A percentile compares a stretch with the other conserved stretches of the same genome.
These are phyloP conservation scores for Globisporangium nodosum DNA, from an alignment of 352 stramenopile genomes.

Conservation along the genomic window DNA sequence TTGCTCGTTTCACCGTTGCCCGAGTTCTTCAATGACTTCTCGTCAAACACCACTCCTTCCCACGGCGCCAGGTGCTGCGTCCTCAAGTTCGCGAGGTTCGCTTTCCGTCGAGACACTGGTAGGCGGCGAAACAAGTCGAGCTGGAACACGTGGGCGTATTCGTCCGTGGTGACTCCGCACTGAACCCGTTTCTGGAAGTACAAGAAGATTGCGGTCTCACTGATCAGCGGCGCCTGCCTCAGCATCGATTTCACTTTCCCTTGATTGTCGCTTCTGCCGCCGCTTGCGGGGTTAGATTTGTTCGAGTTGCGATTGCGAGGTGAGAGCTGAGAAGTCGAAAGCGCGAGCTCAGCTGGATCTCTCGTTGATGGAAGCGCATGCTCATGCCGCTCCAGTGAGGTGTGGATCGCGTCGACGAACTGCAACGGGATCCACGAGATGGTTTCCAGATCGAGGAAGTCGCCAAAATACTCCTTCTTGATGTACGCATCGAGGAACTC, in stretches of 20 bases:
- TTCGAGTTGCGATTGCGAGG: background rate
- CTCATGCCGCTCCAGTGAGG: conserved; percentile 30
- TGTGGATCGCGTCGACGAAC: conserved; percentile 33
- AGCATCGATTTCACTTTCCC: background rate
- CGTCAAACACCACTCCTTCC: conserved; percentile 33
- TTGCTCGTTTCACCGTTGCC: background rate
- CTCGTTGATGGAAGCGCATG: conserved; percentile 21
- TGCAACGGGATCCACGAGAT: conserved; percentile 49
- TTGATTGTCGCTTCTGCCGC: background rate
- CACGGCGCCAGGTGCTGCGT: conserved; percentile 17
- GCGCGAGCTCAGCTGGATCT: background rate
- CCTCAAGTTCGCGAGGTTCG: background rate
- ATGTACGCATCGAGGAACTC: conserved; percentile 38
- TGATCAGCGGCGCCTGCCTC: conserved; percentile 14
- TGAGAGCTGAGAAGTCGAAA: background rate
- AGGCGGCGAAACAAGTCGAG: conserved; percentile 37
- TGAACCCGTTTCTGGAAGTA: conserved; percentile 40
- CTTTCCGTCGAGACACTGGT: conserved; percentile 8
- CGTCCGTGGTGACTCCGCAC: conserved; percentile 19
- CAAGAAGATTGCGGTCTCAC: conserved; percentile 27
- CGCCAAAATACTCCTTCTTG: conserved; percentile 24
- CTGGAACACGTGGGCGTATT: conserved; percentile 50
- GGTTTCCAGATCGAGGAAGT: conserved; percentile 56
- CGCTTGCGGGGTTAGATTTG: background rate
- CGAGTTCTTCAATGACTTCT: background rate